A percentile compares a stretch with the other conserved stretches of the same genome.
These are phyloP conservation scores for Casuarina cunninghamiana DNA, from an alignment of 306 rosid species.

Conservation along the genomic window DNA sequence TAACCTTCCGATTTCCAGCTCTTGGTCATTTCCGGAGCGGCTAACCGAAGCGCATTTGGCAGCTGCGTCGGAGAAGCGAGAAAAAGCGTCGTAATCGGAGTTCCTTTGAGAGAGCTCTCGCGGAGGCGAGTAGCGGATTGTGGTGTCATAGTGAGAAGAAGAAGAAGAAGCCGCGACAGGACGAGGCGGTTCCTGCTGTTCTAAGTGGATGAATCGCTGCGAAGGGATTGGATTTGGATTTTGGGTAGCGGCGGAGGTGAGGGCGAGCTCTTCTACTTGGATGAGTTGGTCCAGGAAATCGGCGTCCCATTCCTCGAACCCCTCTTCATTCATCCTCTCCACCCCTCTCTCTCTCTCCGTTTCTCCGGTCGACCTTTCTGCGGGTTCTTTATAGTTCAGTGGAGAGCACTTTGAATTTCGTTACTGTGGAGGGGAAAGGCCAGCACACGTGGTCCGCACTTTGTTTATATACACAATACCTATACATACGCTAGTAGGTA, in stretches of 20 bases:
- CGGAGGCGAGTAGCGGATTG: conserved; percentile 63
- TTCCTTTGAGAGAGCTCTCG: conserved; percentile 73
- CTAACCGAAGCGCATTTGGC: conserved; percentile 29
- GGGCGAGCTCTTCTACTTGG: conserved; percentile 46
- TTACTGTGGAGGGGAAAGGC: no score
- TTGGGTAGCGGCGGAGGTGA: conserved; percentile 31
- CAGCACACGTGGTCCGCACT: no score
- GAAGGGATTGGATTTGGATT: conserved; percentile 13
- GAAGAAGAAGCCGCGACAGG: conserved; percentile 2
- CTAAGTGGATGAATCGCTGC: conserved; percentile 2
- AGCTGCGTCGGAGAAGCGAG: conserved; percentile 23
- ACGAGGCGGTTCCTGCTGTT: conserved; percentile 23
- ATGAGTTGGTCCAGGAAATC: conserved; percentile 42
- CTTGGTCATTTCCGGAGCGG: conserved; percentile 30
- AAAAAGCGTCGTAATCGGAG: conserved; percentile 11
- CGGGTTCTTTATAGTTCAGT: background rate
- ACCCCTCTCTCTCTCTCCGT: background rate
- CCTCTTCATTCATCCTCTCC: conserved; percentile 37
- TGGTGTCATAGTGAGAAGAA: background rate
- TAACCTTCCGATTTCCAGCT: conserved; percentile 50
- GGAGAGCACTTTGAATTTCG: background rate
- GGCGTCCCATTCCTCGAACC: conserved; percentile 59
- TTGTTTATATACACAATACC: no score
- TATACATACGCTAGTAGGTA: no score
- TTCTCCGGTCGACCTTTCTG: no score